Conservation (phyloP, 805 yeast genomes). For the Zygosaccharomyces siamensis region DNA sequence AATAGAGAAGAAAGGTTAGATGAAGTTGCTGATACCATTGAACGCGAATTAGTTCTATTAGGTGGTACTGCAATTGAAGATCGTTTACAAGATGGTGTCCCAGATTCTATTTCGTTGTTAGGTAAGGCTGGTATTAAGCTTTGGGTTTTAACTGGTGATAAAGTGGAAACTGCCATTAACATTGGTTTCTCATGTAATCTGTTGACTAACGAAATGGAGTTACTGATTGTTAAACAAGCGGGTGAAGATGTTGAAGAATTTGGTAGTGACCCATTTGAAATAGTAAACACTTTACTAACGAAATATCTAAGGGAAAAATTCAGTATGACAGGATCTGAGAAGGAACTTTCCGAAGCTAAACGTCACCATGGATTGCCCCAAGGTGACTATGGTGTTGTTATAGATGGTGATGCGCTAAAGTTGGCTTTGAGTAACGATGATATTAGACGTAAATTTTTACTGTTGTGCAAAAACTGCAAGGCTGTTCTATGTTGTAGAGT, state of each 20-base stretch:
- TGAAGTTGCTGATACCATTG: conserved; percentile 68
- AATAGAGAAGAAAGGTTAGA: conserved; percentile 70
- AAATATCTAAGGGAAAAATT: conserved; percentile 54
- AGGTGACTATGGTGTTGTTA: conserved; percentile 62
- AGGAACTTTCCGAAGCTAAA: conserved; percentile 52
- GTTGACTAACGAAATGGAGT: conserved; percentile 69
- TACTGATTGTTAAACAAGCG: conserved; percentile 48
- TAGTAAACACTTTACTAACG: conserved; percentile 46
- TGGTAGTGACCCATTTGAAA: conserved; percentile 37
- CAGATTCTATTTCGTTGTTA: conserved; percentile 66
- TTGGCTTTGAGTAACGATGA: conserved; percentile 44
- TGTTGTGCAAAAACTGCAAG: conserved; percentile 72
- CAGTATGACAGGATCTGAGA: conserved; percentile 51
- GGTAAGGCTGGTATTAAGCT: conserved; percentile 75
- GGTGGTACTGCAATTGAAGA: conserved; percentile 91
- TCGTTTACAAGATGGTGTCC: conserved; percentile 80
- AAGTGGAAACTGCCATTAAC: conserved; percentile 84
- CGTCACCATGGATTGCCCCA: conserved; percentile 60
- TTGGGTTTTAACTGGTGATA: conserved; percentile 86
- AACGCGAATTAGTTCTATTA: conserved; percentile 55
- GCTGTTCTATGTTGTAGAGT: conserved; percentile 85
- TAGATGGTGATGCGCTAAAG: conserved; percentile 76
- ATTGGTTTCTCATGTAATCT: conserved; percentile 83
- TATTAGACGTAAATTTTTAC: conserved; percentile 52
- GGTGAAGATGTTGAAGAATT: conserved; percentile 50